Conservation (phyloP, 2,329 filamentous ascomycete genomes). For the Pestalotiopsis sp. region DNA sequence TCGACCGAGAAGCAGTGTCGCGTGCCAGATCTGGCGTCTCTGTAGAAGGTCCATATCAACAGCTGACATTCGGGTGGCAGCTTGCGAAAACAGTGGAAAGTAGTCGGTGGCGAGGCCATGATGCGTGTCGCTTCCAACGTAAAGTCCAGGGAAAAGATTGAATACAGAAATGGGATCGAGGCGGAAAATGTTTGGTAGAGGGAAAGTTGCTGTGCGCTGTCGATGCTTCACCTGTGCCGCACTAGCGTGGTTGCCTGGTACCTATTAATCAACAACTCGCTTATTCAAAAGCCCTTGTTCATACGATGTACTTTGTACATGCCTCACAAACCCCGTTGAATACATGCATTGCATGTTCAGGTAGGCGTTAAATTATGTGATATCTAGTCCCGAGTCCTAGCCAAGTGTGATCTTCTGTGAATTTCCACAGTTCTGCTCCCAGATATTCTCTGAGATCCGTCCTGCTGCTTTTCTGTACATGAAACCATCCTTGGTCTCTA, state of each 20-base stretch:
- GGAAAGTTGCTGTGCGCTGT: too few relatives aligned
- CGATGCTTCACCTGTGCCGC: too few relatives aligned
- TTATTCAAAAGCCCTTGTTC: too few relatives aligned
- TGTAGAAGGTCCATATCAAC: background rate
- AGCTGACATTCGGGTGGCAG: background rate
- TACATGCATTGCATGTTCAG: too few relatives aligned
- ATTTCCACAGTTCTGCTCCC: background rate
- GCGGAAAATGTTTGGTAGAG: too few relatives aligned
- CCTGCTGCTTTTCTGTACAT: slow-evolving; percentile 6
- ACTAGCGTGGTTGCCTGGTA: too few relatives aligned
- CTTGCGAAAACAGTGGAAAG: background rate
- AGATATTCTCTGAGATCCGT: background rate
- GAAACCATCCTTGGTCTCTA: background rate
- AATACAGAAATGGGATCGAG: too few relatives aligned
- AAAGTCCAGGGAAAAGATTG: too few relatives aligned
- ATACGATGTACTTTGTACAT: too few relatives aligned
- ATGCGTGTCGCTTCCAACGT: background rate
- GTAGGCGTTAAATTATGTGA: too few relatives aligned
- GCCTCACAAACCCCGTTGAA: too few relatives aligned
- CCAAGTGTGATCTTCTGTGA: background rate
- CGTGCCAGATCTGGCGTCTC: background rate
- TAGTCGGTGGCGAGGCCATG: background rate
- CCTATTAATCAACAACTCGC: too few relatives aligned
- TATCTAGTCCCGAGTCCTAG: background rate
- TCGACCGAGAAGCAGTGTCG: slow-evolving; percentile 1